phyloP scores from a whole-genome alignment of 1,284 basidiomycete genomes.

The Spongiforma sp. region DNA sequence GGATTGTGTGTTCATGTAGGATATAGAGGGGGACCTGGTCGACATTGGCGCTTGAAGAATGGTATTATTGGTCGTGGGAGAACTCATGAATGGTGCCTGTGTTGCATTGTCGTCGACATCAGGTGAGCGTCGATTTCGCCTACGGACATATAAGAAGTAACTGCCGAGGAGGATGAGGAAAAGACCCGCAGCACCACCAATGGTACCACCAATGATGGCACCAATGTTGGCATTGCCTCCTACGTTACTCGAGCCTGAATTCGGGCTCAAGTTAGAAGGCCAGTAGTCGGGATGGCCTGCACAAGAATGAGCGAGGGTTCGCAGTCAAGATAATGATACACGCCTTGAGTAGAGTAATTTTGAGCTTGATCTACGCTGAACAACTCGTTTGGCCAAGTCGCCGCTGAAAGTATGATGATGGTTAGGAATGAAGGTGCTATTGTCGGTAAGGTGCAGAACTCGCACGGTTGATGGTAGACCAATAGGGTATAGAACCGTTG shows the following conservation, averaged over 20 bases:
- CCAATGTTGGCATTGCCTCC: constrained; percentile 15
- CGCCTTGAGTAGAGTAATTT: constrained; percentile 10
- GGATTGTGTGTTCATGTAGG: constrained; percentile 2
- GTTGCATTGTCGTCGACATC: not conserved
- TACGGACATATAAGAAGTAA: constrained; percentile 24
- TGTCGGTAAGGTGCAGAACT: not conserved
- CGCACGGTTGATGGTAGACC: constrained; percentile 34
- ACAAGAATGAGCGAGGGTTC: not conserved
- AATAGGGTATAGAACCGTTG: constrained; percentile 31
- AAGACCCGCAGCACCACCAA: constrained; percentile 23
- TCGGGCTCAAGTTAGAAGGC: constrained; percentile 1
- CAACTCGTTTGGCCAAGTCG: constrained; percentile 20
- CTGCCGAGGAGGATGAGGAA: constrained; percentile 23
- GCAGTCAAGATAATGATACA: not conserved
- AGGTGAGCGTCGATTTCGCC: not conserved
- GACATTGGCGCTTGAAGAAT: not conserved
- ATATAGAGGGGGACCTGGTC: constrained; percentile 4
- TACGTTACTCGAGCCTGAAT: constrained; percentile 5
- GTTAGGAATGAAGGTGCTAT: not conserved
- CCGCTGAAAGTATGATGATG: constrained; percentile 17
- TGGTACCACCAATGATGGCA: constrained; percentile 28
- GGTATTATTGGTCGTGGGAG: not conserved
- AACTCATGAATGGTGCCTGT: not conserved
- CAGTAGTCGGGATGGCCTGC: constrained; percentile 17
- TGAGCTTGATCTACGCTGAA: constrained; percentile 23